phyloP scores from a whole-genome alignment of 805 yeast species.

The Saccharomycopsis fermentans region DNA sequence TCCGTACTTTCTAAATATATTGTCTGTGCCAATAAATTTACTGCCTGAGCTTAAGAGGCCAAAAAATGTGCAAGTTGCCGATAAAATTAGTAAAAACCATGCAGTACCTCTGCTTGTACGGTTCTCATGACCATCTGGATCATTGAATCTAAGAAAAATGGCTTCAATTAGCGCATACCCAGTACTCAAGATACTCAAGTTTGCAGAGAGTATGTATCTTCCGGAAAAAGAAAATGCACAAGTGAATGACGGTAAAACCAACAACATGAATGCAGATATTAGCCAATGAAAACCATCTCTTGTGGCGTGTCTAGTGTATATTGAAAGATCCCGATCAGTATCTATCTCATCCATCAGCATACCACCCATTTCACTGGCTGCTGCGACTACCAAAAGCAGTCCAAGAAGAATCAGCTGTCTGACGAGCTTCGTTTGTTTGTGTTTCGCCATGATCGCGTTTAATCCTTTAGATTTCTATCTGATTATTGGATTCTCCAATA shows the following conservation, averaged over 20 bases:
- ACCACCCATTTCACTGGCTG: neutral
- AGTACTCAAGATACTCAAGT: slow-evolving; percentile 37
- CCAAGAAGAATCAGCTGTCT: neutral
- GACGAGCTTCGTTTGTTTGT: neutral
- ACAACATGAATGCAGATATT: slow-evolving; percentile 34
- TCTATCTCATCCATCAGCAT: slow-evolving; percentile 10
- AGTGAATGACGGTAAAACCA: slow-evolving; percentile 48
- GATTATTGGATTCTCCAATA: neutral
- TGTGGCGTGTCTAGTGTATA: slow-evolving; percentile 29
- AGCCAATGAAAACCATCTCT: slow-evolving; percentile 61
- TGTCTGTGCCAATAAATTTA: slow-evolving; percentile 31
- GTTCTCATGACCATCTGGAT: slow-evolving; percentile 56
- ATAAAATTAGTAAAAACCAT: slow-evolving; percentile 45
- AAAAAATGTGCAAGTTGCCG: slow-evolving; percentile 38
- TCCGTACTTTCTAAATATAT: slow-evolving; percentile 30
- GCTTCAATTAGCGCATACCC: slow-evolving; percentile 49
- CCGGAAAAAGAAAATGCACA: slow-evolving; percentile 48
- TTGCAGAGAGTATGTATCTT: slow-evolving; percentile 33
- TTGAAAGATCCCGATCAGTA: neutral
- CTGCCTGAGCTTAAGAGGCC: slow-evolving; percentile 48
- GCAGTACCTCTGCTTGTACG: slow-evolving; percentile 57
- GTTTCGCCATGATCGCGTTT: neutral
- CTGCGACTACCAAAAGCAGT: neutral
- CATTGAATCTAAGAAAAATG: slow-evolving; percentile 50
- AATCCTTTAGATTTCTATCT: neutral